phyloP scores from a whole-genome alignment of 2,329 filamentous ascomycete species.

The Venturia carpophila region DNA sequence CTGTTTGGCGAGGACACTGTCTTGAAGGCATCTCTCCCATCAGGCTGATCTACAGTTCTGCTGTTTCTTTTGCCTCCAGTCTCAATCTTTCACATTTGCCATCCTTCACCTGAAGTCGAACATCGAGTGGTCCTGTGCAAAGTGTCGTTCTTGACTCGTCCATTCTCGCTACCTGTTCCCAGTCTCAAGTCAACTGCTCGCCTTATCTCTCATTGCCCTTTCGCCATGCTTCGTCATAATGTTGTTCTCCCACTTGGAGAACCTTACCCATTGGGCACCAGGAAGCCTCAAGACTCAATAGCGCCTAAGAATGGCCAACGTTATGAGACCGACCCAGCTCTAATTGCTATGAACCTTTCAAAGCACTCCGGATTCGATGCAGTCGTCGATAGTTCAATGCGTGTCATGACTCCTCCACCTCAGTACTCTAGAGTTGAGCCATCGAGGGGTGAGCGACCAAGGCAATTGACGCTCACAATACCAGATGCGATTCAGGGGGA shows the following conservation, averaged over 20 bases:
- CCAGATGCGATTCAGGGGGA: background rate
- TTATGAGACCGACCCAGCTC: background rate
- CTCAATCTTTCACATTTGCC: background rate
- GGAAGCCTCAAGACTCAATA: background rate
- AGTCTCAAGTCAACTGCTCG: background rate
- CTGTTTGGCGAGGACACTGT: background rate
- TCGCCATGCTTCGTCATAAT: background rate
- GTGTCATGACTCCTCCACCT: slow-evolving; percentile 13
- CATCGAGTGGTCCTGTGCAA: background rate
- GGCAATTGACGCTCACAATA: slow-evolving; percentile 9
- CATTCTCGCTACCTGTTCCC: background rate
- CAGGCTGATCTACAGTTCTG: background rate
- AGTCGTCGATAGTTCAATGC: background rate
- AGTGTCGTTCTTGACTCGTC: background rate
- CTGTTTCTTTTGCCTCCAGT: background rate
- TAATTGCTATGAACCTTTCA: slow-evolving; percentile 4
- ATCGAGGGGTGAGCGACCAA: background rate
- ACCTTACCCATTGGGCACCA: background rate
- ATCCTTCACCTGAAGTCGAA: background rate
- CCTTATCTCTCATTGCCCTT: background rate
- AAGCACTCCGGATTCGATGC: slow-evolving; percentile 13
- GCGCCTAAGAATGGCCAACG: background rate
- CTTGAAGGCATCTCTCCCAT: background rate
- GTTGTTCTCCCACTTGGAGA: background rate
- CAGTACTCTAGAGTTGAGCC: slow-evolving; percentile 13